Conservation (phyloP, 495 filamentous ascomycete species). For the Cryomyces minteri region DNA sequence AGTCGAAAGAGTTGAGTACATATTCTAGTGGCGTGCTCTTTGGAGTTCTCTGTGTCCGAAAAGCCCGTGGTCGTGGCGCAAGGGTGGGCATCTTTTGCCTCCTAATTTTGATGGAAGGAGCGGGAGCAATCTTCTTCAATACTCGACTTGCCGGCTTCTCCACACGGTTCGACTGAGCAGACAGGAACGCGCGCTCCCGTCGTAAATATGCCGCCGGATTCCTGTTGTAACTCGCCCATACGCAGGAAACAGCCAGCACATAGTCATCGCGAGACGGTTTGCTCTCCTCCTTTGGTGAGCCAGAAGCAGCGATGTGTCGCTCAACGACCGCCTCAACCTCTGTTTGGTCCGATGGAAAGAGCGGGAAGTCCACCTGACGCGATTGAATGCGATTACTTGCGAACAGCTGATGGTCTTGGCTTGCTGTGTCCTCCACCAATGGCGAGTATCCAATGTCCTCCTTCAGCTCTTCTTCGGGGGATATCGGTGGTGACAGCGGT, state of each 20-base stretch:
- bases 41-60: constrained; percentile 1
- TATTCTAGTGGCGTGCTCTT: constrained; percentile 10
- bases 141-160: background rate
- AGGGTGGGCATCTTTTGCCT: constrained; percentile 9
- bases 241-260: constrained; percentile 6
- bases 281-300: background rate
- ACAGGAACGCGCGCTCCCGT: constrained; percentile 11
- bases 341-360: constrained; percentile 1
- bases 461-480: background rate
- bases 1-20: constrained; percentile 11
- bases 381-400: background rate
- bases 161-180: constrained; percentile 5
- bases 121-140: constrained; percentile 11
- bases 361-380: background rate
- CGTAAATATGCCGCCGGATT: constrained; percentile 9
- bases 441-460: background rate
- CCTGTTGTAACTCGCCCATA: constrained; percentile 9
- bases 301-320: background rate
- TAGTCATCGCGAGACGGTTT: constrained; percentile 13
- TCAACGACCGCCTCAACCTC: background rate
- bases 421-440: background rate
- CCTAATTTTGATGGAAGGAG: constrained; percentile 6
- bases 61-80: constrained; percentile 8
- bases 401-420: constrained; percentile 1
- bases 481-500: constrained; percentile 1